These are phyloP conservation scores for Populus ilicifolia DNA, from an alignment of 345 rosid genomes.

Conservation along the genomic window DNA sequence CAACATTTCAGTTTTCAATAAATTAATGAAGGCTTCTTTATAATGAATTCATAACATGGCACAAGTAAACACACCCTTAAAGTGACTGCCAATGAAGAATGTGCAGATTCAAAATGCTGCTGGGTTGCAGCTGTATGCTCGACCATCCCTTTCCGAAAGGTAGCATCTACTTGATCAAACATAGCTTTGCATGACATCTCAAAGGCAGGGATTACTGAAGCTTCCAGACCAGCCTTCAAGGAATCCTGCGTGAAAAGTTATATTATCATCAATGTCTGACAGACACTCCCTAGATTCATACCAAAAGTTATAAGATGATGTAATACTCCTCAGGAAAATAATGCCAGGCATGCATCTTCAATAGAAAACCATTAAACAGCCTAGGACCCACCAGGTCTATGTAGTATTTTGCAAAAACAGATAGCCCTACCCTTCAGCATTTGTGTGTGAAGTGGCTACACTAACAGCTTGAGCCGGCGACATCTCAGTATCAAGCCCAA, in stretches of 20 bases:
- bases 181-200: slow-evolving; percentile 82
- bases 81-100: slow-evolving; percentile 66
- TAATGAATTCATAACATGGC: background rate
- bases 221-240: slow-evolving; percentile 62
- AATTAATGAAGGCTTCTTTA: background rate
- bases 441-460: background rate
- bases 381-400: background rate
- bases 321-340: background rate
- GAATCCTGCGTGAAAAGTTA: slow-evolving; percentile 49
- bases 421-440: background rate
- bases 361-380: background rate
- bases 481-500: background rate
- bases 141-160: slow-evolving; percentile 72
- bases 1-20: background rate
- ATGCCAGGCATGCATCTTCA: background rate
- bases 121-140: slow-evolving; percentile 73
- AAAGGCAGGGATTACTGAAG: slow-evolving; percentile 81
- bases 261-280: slow-evolving; percentile 4
- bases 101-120: slow-evolving; percentile 65
- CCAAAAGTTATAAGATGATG: background rate
- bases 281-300: slow-evolving; percentile 7
- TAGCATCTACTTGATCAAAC: slow-evolving; percentile 85
- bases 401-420: background rate
- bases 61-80: slow-evolving; percentile 49
- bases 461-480: background rate